These are phyloP conservation scores for Castanea sativa DNA, from an alignment of 306 rosid species.

Conservation along the genomic window DNA sequence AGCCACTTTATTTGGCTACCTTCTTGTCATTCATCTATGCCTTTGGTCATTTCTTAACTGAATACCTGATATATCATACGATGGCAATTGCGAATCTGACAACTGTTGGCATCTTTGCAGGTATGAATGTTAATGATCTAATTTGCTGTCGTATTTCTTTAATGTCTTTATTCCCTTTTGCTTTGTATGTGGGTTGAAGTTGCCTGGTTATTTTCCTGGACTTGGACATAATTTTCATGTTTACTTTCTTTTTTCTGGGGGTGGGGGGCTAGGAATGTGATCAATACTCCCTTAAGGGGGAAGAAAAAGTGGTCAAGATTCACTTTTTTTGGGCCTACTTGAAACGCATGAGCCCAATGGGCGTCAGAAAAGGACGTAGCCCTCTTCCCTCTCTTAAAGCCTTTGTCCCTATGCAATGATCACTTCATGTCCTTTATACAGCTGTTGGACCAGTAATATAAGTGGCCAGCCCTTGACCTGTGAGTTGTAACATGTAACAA, in stretches of 20 bases:
- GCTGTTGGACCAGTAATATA: no score
- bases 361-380: neutral
- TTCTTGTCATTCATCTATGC: slow-evolving; percentile 84
- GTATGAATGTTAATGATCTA: slow-evolving; percentile 36
- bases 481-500: neutral
- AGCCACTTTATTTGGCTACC: slow-evolving; percentile 78
- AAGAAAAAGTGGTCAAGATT: no score
- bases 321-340: no score
- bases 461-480: no score
- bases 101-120: slow-evolving; percentile 83
- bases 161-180: neutral
- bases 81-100: slow-evolving; percentile 73
- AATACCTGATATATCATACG: slow-evolving; percentile 70
- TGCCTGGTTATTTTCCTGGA: neutral
- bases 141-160: slow-evolving; percentile 13
- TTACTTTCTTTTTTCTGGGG: neutral
- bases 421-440: neutral
- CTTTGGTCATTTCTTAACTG: slow-evolving; percentile 86
- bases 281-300: neutral
- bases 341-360: no score
- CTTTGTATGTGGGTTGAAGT: slow-evolving; percentile 3
- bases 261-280: neutral
- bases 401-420: neutral
- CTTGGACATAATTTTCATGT: neutral
- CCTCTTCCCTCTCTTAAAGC: neutral